Base-by-base conservation (phyloP, 331 rosid species). In the Telfairia occidentalis region DNA sequence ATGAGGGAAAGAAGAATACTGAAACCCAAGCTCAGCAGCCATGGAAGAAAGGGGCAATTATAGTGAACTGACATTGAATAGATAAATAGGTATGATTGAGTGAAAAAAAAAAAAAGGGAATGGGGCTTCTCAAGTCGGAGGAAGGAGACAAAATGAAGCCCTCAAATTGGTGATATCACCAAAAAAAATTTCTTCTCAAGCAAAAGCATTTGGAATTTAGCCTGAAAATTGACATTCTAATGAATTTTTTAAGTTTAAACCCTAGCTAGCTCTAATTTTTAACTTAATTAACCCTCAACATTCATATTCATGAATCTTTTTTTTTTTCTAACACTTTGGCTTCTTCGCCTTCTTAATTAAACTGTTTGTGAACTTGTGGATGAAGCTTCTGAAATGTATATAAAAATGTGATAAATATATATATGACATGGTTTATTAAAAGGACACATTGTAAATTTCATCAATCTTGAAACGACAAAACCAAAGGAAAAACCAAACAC, bases 121-220 rank as follows among this genome's bases (percentile, higher is more conserved):
- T 67, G 74, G 75, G 75, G 42, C 9, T 69, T 26, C 11, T 43
- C 34, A 66, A 23, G 35, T 66, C 19, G 9, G 52, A 40, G 37
- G 55, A 43, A 23, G 74, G 74, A 73, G 77, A 73, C 77, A 74
- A 74, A 74, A 55, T 12, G 38, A 53, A 74, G 38, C 78, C 16
- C 78, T 74, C 13, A 74, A 38, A 59, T 59, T 4, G 78, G 69
- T 74, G 54, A 74, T 74, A 74, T 37, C 63, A 74, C 69, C 78
- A 37, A 55, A 58, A n/a, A n/a, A n/a, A n/a, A n/a, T n/a, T 37
- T 74, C 38, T 23, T 55, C 32, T 53, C 8, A 30, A 48, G 15
- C 16, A 40, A 35, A 73, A 19, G 28, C 21, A 21, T 15, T 73
- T 73, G 65, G 77, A 69, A 7, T 69, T 45, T 45, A 38, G 53